Base-by-base conservation (phyloP, 2,329 filamentous ascomycete genomes). In the Calonectria crousiana region DNA sequence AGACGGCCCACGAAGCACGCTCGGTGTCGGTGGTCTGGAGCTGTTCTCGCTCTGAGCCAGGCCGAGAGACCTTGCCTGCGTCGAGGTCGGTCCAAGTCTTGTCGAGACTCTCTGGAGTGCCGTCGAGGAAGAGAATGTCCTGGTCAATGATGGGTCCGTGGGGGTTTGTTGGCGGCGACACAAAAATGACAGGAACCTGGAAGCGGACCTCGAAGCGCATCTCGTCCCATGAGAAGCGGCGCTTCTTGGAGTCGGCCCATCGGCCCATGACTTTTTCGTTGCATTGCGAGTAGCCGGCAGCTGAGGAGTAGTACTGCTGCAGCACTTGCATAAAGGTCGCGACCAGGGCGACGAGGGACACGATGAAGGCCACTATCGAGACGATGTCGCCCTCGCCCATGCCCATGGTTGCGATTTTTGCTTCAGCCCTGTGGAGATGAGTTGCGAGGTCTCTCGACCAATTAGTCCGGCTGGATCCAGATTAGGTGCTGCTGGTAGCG, bases 1-100 rank as follows among this genome's bases (percentile, higher is more conserved):
- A 81, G 9, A 85, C 84, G 5, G 89, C 84, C 90, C 90, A 91
- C 1, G 89, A 90, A 4, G 88, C 88, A n/a, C 86, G 82, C 78
- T 91, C 90, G 69, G 90, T 90, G 76, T 91, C 88, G 8, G 89
- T 88, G 2, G 90, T 91, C 74, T 90, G 89, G 0, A 91, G 84
- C 66, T 82, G 79, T 74, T 85, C 77, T 76, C 83, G 84, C 10
- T 67, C 69, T 18, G 80, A 73, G 36, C 56, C 56, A 9, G 56
- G 56, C 16, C 36, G 56, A 2, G 20, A 28, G 14, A 62, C n/a
- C 14, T 62, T 62, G 34, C 56, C 56, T 10, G 36, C 14, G 56
- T 62, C 56, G 23, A 62, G 56, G 23, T 62, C 56, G 34, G 56
- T 72, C 72, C 83, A 79, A 0, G 85, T 87, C 0, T 84, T 73